A percentile compares a stretch with the other conserved stretches of the same genome.
Conservation (phyloP, 805 yeast genomes). For the Metschnikowia sp. region DNA sequence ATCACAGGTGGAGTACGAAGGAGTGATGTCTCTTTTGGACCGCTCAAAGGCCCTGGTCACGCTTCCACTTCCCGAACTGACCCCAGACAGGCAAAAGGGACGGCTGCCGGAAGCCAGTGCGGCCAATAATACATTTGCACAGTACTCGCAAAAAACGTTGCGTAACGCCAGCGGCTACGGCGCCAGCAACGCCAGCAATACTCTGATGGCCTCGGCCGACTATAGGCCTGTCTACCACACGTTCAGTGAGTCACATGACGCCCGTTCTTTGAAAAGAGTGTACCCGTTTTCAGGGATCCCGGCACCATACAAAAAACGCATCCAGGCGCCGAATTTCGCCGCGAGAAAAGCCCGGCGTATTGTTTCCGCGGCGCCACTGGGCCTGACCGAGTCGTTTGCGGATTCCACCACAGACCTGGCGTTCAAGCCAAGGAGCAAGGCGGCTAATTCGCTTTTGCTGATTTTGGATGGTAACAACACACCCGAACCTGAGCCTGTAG, state of each 20-base stretch:
- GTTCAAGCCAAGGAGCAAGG: constrained; percentile 37
- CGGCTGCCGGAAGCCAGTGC: neutral
- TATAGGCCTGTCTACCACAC: constrained; percentile 38
- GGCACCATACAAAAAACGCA: constrained; percentile 42
- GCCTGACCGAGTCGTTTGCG: constrained; percentile 1
- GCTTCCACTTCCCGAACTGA: constrained; percentile 13
- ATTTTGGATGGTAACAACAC: constrained; percentile 30
- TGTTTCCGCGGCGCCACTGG: constrained; percentile 7
- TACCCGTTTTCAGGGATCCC: constrained; percentile 46
- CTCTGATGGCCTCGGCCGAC: constrained; percentile 31
- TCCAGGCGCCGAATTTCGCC: constrained; percentile 28
- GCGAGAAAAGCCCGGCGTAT: constrained; percentile 15
- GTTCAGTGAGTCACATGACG: constrained; percentile 23
- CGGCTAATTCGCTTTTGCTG: constrained; percentile 49
- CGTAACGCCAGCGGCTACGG: constrained; percentile 22
- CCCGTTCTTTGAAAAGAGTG: constrained; percentile 37
- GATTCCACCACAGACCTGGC: constrained; percentile 3
- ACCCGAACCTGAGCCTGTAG: neutral
- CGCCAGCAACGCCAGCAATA: constrained; percentile 13
- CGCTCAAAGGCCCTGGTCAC: constrained; percentile 18
- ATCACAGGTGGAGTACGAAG: constrained; percentile 72
- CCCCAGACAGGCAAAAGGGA: constrained; percentile 1
- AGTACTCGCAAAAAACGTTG: constrained; percentile 28
- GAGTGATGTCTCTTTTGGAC: constrained; percentile 61
- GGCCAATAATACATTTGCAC: constrained; percentile 16